A percentile compares a stretch with the other conserved stretches of the same genome.
phyloP scores from a whole-genome alignment of 2,329 filamentous ascomycete genomes.

The Epichloe coenophiala region DNA sequence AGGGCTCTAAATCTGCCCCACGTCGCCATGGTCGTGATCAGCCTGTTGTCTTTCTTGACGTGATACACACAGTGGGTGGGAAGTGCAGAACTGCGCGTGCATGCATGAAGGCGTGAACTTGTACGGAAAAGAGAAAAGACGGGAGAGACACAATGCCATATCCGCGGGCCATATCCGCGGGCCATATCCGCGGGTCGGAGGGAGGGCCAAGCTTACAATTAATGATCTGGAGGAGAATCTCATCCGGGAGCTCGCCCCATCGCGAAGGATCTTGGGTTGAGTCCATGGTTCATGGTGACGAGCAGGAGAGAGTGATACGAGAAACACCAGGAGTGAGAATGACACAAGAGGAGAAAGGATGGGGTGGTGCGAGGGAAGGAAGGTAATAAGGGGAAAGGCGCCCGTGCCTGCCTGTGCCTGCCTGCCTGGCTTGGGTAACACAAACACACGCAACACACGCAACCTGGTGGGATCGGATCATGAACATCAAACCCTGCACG shows the following conservation, averaged over 20 bases:
- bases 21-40: background rate
- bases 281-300: conserved; percentile 16
- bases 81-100: background rate
- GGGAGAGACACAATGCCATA: background rate
- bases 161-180: background rate
- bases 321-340: background rate
- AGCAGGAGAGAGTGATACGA: background rate
- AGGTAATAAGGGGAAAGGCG: background rate
- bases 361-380: background rate
- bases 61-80: background rate
- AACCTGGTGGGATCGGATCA: background rate
- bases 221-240: conserved; percentile 50
- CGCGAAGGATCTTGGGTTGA: conserved; percentile 9
- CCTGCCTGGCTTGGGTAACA: background rate
- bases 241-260: conserved; percentile 44
- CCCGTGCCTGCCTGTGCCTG: too few species aligned
- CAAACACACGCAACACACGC: too few species aligned
- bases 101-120: background rate
- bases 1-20: conserved; percentile 21
- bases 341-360: background rate
- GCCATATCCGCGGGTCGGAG: background rate
- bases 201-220: conserved; percentile 33
- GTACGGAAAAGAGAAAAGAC: background rate
- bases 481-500: background rate
- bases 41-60: background rate